Percentiles rank a stretch among this genome's conserved stretches.
Evolutionary conservation across 768 basidiomycete genomes (phyloP).

Genomic region (Leccinum subgranulosum): DNA sequence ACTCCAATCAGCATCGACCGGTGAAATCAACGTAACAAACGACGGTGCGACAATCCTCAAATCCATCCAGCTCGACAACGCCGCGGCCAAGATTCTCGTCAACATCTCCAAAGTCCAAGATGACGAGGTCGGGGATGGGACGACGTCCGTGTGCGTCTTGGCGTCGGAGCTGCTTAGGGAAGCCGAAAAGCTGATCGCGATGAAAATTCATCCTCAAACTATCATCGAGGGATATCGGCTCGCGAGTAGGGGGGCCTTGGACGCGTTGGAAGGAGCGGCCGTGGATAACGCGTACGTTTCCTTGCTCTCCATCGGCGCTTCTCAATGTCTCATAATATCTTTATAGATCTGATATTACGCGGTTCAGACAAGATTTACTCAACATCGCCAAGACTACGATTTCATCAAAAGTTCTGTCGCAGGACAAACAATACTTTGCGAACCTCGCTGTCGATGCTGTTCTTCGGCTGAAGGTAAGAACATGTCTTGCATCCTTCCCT

Average conservation of each 20-base stretch:
- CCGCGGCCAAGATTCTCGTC: conserved; percentile 98
- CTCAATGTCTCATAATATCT: not conserved
- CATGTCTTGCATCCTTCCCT: not conserved
- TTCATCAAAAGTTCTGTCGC: conserved; percentile 92
- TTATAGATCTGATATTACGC: conserved; percentile 61
- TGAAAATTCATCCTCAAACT: conserved; percentile 96
- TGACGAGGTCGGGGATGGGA: conserved; percentile 97
- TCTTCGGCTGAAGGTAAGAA: conserved; percentile 75
- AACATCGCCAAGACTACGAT: conserved; percentile 96
- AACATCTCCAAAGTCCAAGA: conserved; percentile 99
- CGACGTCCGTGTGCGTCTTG: conserved; percentile 87
- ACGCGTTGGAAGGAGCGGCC: conserved; percentile 79
- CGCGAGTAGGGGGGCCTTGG: conserved; percentile 80
- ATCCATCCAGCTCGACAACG: conserved; percentile 95
- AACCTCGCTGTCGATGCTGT: conserved; percentile 98
- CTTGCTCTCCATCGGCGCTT: not conserved
- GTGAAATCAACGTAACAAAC: conserved; percentile 96
- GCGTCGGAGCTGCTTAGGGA: conserved; percentile 90
- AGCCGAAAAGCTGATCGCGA: conserved; percentile 89
- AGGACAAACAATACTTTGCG: conserved; percentile 97
- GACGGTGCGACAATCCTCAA: conserved; percentile 99
- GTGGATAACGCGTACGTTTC: conserved; percentile 74
- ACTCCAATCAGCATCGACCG: conserved; percentile 84
- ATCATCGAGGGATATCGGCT: conserved; percentile 97
- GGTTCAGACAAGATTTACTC: conserved; percentile 87